Base-by-base conservation (phyloP, 257 asterid genomes). In the Scutellaria galericulata region DNA sequence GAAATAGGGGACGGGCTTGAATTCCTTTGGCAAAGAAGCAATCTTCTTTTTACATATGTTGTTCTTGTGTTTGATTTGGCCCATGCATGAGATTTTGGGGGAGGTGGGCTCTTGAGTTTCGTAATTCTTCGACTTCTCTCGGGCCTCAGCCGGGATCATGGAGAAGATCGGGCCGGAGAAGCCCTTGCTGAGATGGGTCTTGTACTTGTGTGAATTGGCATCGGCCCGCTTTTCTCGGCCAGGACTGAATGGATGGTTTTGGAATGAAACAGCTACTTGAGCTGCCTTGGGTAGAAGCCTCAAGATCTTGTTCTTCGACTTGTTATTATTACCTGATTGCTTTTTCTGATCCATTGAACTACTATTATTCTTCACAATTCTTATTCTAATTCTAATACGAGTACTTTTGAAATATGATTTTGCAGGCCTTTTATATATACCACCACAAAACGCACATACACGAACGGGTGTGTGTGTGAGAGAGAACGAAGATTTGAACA, bases 61-160 rank as follows among this genome's bases (percentile, higher is more conserved):
- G 24, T 85, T 79, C 84, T 45, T 78, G 68, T 75, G 81, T 76
- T 79, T 84, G 76, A 87, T 83, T 31, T 81, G 90, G 46, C 92
- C 92, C 78, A 87, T 87, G 83, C 92, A 87, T 1, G 92, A 87
- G 42, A 87, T 57, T 66, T 85, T 87, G 0, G 92, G 92, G 0
- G 92, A 87, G 3, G 83, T 81, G 15, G 92, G 92, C 53, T 86
- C 92, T 18, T 61, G 84, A 12, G 78, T 71, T 55, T 80, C 85
- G 73, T 64, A 78, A 42, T 50, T 78, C 78, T 55, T 84, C 8
- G 85, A 60, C 27, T 74, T 75, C 2, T n/a, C n/a, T 18, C 80
- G 80, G 50, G 84, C 82, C 51, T 86, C 86, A 0, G 62, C 62
- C 0, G 83, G 86, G 9, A 85, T 75, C 78, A 82, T 72, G 56